Base-by-base conservation (phyloP, 176 grass and related monocot species). In the Canna indica region DNA sequence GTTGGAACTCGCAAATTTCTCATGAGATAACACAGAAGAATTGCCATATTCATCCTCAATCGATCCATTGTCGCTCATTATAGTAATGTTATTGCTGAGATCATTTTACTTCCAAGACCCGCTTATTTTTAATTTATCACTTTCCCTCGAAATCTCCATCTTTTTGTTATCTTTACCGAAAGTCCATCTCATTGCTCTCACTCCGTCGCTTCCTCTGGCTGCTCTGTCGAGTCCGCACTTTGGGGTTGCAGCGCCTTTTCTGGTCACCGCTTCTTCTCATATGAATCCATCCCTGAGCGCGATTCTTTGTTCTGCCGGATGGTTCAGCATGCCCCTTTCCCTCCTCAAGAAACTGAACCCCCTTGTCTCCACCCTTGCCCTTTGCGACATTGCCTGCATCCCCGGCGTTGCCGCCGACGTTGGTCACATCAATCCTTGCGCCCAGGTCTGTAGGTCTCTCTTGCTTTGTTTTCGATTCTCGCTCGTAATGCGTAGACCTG, bases 281-380 rank as follows among this genome's bases (percentile, higher is more conserved):
- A 26, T 33, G 74, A 57, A 54, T 46, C 74, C 57, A 25, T 33
- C 46, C 74, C 80, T 13, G 80, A 46, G 67, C 70, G 74, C 68
- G 11, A n/a, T 83, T 5, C 80, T 73, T 42, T 73, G 80, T 15
- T 73, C 80, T 0, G 80, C 80, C 30, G 80, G 80, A 2, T 73
- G 80, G 13, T 77, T 83, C 17, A 74, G 80, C 17, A 73, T 77
- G 50, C 80, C 80, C 3, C 68, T 77, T 2, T 31, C 80, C 24
- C 80, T 83, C 34, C 80, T 83, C 44, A 83, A 77, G 80, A 83
- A 83, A 68, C 80, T 77, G 58, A 77, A 77, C 58, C 67, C 80
- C 25, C 74, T 83, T 12, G 74, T 83, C 17, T 83, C 80, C 35
- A 66, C 59, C 2, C 80, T 83, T 26, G 76, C 80, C 12, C 80